A percentile compares a stretch with the other conserved stretches of the same genome.
These are phyloP conservation scores for Didymella lethalis DNA, from an alignment of 2,329 filamentous ascomycete species.

Conservation along the genomic window DNA sequence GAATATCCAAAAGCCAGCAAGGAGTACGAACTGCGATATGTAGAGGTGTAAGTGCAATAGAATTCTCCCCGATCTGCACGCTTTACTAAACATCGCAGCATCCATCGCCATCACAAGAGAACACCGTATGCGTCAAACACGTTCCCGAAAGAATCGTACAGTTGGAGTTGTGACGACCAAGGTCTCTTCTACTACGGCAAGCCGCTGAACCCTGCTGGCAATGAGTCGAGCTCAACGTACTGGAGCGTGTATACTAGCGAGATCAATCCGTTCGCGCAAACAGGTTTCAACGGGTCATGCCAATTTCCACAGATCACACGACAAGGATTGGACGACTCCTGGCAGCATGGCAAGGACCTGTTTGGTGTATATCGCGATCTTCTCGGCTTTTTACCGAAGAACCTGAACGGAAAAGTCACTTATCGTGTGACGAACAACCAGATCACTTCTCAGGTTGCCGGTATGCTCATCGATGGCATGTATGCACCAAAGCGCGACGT, in stretches of 20 bases:
- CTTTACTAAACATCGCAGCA: slow-evolving; percentile 40
- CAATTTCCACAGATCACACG: slow-evolving; percentile 83
- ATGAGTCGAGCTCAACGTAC: slow-evolving; percentile 64
- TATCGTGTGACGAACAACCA: slow-evolving; percentile 83
- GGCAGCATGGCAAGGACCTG: slow-evolving; percentile 77
- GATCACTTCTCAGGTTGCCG: slow-evolving; percentile 82
- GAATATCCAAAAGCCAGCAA: slow-evolving; percentile 67
- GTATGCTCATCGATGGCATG: slow-evolving; percentile 77
- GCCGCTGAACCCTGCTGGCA: slow-evolving; percentile 58
- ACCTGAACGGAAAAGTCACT: slow-evolving; percentile 56
- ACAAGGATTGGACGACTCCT: slow-evolving; percentile 75
- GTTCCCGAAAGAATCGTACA: slow-evolving; percentile 75
- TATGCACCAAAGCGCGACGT: slow-evolving; percentile 34
- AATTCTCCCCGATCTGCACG: too few relatives aligned
- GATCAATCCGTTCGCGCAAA: slow-evolving; percentile 71
- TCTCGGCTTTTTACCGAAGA: slow-evolving; percentile 70
- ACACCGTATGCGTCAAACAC: slow-evolving; percentile 81
- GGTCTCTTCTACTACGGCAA: slow-evolving; percentile 74
- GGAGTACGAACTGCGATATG: slow-evolving; percentile 74
- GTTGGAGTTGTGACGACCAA: slow-evolving; percentile 76
- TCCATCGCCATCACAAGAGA: slow-evolving; percentile 85
- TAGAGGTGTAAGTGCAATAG: slow-evolving; percentile 69
- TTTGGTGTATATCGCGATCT: slow-evolving; percentile 77
- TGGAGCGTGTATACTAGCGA: slow-evolving; percentile 70
- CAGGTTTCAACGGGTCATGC: slow-evolving; percentile 76